Percentiles rank a stretch among this genome's conserved stretches.
Conservation (phyloP, 129 eudicot species). For the Mikania micrantha region DNA sequence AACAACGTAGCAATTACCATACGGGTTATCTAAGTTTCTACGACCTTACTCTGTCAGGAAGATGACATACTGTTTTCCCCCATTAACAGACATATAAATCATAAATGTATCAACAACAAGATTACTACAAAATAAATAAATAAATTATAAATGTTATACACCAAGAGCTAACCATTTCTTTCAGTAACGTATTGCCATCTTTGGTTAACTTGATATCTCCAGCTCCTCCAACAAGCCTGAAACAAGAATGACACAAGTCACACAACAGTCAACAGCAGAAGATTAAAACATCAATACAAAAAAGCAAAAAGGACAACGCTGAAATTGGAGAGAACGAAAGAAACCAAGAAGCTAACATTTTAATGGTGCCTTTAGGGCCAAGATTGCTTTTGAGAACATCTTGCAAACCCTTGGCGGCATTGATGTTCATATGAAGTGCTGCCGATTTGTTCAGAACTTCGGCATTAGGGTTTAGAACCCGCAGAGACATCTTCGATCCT, state of each 20-base stretch:
- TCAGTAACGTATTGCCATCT: conserved; percentile 86
- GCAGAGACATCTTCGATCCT: conserved; percentile 55
- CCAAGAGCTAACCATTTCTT: conserved; percentile 67
- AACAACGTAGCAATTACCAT: too few species aligned
- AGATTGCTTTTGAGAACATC: conserved; percentile 91
- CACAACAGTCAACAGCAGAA: background rate
- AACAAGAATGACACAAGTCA: background rate
- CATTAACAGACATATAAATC: background rate
- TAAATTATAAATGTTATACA: background rate
- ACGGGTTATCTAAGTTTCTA: too few species aligned
- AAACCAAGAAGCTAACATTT: conserved; percentile 48
- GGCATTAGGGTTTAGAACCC: conserved; percentile 83
- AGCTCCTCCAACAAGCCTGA: conserved; percentile 98
- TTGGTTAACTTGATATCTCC: conserved; percentile 94
- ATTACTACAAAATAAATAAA: background rate
- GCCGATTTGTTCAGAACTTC: conserved; percentile 94
- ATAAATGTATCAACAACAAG: background rate
- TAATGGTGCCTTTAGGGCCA: conserved; percentile 96
- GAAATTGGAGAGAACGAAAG: background rate
- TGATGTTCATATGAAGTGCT: conserved; percentile 91
- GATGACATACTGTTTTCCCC: background rate
- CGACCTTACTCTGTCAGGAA: background rate
- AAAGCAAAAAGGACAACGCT: background rate
- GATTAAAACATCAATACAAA: background rate
- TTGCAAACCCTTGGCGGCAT: conserved; percentile 89